These are phyloP conservation scores for Rhizopus microsporus DNA, from an alignment of 371 early-diverging fungal species.

Conservation along the genomic window DNA sequence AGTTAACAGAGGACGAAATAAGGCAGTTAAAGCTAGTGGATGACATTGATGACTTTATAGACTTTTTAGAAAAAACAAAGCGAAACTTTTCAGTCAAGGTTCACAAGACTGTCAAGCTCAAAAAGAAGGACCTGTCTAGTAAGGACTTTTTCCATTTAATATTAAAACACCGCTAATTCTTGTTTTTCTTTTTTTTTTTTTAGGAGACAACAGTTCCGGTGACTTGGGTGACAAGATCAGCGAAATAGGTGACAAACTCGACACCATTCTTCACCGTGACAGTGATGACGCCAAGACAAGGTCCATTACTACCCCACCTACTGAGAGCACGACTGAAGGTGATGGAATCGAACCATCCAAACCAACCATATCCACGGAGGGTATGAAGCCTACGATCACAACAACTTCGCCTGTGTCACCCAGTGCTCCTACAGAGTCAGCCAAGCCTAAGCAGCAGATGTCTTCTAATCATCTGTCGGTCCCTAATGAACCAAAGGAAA, in stretches of 20 bases:
- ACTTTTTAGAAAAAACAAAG: slow-evolving; percentile 41
- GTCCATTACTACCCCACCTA: background rate
- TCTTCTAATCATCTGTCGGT: background rate
- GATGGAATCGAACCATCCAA: background rate
- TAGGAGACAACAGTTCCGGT: slow-evolving; percentile 10
- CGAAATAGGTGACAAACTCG: background rate
- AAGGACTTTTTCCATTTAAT: background rate
- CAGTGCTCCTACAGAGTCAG: background rate
- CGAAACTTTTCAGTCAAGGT: slow-evolving; percentile 44
- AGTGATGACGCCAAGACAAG: background rate
- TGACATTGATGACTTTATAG: slow-evolving; percentile 46
- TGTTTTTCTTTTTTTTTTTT: background rate
- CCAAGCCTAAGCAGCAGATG: background rate
- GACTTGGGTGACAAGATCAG: slow-evolving; percentile 7
- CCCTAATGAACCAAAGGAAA: background rate
- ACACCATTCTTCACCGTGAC: background rate
- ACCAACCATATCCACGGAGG: background rate
- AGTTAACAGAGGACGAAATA: slow-evolving; percentile 32
- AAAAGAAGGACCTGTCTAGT: background rate
- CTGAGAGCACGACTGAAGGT: background rate
- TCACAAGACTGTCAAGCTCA: slow-evolving; percentile 40
- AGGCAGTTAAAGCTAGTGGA: slow-evolving; percentile 19
- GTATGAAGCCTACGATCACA: background rate
- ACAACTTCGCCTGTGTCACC: background rate
- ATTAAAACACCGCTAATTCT: background rate